These are phyloP conservation scores for Allantophomopsis cytisporea DNA, from an alignment of 2,329 filamentous ascomycete species.

Conservation along the genomic window DNA sequence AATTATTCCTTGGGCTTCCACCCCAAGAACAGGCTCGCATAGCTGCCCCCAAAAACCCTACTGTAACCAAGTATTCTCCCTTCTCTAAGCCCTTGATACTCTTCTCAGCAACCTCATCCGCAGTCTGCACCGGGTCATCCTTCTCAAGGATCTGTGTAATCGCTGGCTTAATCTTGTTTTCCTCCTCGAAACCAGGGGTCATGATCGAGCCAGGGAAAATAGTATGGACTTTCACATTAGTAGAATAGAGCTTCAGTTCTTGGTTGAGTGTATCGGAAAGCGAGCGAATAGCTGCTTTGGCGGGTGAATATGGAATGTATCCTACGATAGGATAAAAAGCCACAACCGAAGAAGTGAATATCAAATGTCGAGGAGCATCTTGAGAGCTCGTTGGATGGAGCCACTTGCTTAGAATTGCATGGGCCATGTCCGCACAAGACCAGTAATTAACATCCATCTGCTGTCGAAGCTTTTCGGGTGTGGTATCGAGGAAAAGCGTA, in stretches of 20 bases:
- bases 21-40: conserved; percentile 53
- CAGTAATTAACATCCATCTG: conserved; percentile 95
- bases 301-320: conserved; percentile 71
- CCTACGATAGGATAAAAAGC: conserved; percentile 69
- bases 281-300: conserved; percentile 74
- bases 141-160: conserved; percentile 72
- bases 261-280: conserved; percentile 74
- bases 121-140: conserved; percentile 65
- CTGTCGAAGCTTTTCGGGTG: conserved; percentile 48
- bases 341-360: conserved; percentile 72
- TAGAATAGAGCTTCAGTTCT: conserved; percentile 78
- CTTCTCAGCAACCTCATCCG: conserved; percentile 60
- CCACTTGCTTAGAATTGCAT: conserved; percentile 67
- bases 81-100: conserved; percentile 64
- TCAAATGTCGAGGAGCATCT: conserved; percentile 55
- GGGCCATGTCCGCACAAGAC: conserved; percentile 74
- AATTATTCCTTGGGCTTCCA: conserved; percentile 41
- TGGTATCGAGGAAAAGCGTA: conserved; percentile 63
- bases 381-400: conserved; percentile 35
- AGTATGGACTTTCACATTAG: conserved; percentile 66
- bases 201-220: conserved; percentile 78
- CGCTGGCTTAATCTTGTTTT: conserved; percentile 67
- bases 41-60: conserved; percentile 55
- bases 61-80: conserved; percentile 69
- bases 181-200: conserved; percentile 59